Evolutionary conservation across 192 early-diverging fungal species (phyloP).

Genomic region (Coemansia sp.): DNA sequence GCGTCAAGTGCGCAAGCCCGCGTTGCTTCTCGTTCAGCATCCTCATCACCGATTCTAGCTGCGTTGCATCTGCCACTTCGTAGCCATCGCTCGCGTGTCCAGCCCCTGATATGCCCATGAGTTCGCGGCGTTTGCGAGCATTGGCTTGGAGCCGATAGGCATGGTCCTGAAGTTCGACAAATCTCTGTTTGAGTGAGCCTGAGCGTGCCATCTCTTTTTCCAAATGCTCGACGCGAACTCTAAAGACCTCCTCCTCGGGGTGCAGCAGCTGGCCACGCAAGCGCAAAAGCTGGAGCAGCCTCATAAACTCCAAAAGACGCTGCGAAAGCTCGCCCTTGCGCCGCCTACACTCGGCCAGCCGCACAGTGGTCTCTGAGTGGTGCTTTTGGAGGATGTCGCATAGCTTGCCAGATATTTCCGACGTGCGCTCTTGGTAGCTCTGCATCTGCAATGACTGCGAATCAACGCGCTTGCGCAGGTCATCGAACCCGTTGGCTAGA

Average conservation of each 20-base stretch:
- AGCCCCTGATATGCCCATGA: constrained; percentile 28
- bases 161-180: constrained; percentile 83
- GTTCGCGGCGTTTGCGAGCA: constrained; percentile 42
- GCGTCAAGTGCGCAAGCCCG: constrained; percentile 69
- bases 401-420: constrained; percentile 66
- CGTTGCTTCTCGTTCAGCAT: constrained; percentile 63
- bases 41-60: constrained; percentile 55
- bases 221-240: constrained; percentile 73
- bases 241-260: constrained; percentile 80
- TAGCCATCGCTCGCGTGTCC: constrained; percentile 48
- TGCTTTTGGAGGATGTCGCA: constrained; percentile 65
- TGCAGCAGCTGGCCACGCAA: constrained; percentile 80
- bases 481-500: constrained; percentile 86
- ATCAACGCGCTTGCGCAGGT: constrained; percentile 83
- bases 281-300: constrained; percentile 79
- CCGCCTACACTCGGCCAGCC: constrained; percentile 78
- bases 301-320: constrained; percentile 84
- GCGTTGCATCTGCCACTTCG: constrained; percentile 60
- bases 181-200: constrained; percentile 75
- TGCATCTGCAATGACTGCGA: constrained; percentile 70
- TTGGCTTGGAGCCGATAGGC: constrained; percentile 70
- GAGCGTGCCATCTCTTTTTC: constrained; percentile 75
- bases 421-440: constrained; percentile 71
- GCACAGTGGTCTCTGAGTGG: constrained; percentile 69
- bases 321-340: constrained; percentile 75